Evolutionary conservation across 768 basidiomycete species (phyloP), one percentile per base, ranked within the genome.

Genomic region (Amanita muscaria): DNA sequence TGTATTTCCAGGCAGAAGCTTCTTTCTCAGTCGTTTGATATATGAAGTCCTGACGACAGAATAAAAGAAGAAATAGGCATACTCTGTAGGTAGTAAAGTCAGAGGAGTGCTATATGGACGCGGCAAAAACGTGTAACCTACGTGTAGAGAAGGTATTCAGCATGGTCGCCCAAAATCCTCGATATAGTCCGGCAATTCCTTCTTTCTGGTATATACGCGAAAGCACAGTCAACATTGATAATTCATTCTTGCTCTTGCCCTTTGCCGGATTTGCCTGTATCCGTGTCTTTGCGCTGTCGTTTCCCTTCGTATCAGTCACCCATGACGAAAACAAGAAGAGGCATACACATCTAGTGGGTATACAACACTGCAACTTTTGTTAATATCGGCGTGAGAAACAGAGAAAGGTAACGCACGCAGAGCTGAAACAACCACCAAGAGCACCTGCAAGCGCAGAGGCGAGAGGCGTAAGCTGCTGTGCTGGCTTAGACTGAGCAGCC

Each of bases 61-160:
- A 62, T 98, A 97, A 69, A 96, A 98, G 74, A 94, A 98, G 74
- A 99, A 99, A 68, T 99, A 99, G 19, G 96, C 94, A 59, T 93
- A 97, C 79, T 96, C 93, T 96, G 31, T 23, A 50, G 33, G 23
- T 21, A 49, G 35, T 9, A 27, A 25, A 5, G 24, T 16, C 4
- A 51, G 54, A 41, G 50, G 43, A 16, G 30, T 32, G 27, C 34
- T 22, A 34, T 32, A 22, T 3, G 23, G 16, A 18, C 76, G 39
- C 25, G 18, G 22, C n/a, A n/a, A n/a, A n/a, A n/a, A 33, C 22
- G 30, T 41, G 18, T 11, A 11, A 27, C 44, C 57, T 57, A 92
- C 94, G 92, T 80, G 86, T 88, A 29, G 91, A 94, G 64, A 99
- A 99, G 1, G 91, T 96, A 63, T 96, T 97, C 53, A 98, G 68